phyloP scores from a whole-genome alignment of 768 basidiomycete species.

The Amanita muscaria region DNA sequence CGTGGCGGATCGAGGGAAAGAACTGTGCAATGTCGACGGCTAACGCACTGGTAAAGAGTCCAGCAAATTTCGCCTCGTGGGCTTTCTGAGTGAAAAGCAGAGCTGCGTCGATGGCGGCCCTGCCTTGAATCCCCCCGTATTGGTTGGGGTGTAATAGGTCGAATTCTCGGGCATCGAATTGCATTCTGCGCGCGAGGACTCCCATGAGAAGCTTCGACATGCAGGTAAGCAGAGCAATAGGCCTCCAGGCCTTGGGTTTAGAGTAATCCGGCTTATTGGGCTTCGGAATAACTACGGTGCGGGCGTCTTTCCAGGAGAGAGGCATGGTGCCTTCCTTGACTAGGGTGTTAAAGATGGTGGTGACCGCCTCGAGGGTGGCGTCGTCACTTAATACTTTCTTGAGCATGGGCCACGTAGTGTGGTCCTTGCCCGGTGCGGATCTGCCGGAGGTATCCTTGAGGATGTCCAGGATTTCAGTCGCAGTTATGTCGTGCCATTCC shows the following conservation, averaged over 20 bases:
- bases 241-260: not conserved
- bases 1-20: not conserved
- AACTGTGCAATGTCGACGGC: not conserved
- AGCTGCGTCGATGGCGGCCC: constrained; percentile 2
- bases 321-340: not conserved
- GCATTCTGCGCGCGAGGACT: constrained; percentile 3
- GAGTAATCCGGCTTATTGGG: constrained; percentile 3
- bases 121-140: not conserved
- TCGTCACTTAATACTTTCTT: too few relatives aligned
- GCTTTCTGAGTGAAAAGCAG: not conserved
- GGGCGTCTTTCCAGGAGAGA: not conserved
- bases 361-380: not conserved
- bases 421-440: too few relatives aligned
- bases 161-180: not conserved
- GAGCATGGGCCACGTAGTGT: too few relatives aligned
- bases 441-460: too few relatives aligned
- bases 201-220: constrained; percentile 5
- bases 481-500: too few relatives aligned
- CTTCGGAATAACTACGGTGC: constrained; percentile 2
- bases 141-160: constrained; percentile 4
- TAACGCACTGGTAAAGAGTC: not conserved
- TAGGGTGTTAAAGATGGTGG: not conserved
- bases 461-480: too few relatives aligned
- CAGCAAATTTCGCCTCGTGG: not conserved
- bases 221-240: constrained; percentile 2